Conservation (phyloP, 495 filamentous ascomycete genomes). For the Polyplosphaeria fusca region DNA sequence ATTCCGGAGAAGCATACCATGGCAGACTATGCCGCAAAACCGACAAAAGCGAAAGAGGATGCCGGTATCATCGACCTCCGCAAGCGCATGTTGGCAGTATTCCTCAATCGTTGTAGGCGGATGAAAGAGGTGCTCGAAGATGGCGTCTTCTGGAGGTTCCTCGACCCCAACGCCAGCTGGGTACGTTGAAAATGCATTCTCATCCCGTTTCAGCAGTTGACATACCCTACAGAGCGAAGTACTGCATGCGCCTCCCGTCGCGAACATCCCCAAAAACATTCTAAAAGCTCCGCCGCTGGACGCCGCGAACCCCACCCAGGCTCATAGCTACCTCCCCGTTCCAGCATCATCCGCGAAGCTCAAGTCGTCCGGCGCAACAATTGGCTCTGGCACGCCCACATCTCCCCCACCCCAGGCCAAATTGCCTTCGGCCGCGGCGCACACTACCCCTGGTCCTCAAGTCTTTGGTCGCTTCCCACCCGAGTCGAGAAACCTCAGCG, state of each 20-base stretch:
- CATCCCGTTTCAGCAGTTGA: not conserved
- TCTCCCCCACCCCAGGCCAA: conserved; percentile 47
- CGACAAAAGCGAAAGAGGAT: conserved; percentile 96
- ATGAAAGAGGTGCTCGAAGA: conserved; percentile 95
- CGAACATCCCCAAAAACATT: conserved; percentile 87
- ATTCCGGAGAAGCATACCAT: conserved; percentile 98
- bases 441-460: conserved; percentile 60
- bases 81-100: conserved; percentile 93
- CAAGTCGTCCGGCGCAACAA: conserved; percentile 53
- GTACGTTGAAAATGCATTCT: conserved; percentile 49
- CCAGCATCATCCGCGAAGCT: conserved; percentile 83
- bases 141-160: conserved; percentile 94
- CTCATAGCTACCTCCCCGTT: conserved; percentile 81
- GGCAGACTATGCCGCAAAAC: conserved; percentile 97
- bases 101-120: conserved; percentile 83
- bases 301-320: conserved; percentile 84
- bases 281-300: conserved; percentile 91
- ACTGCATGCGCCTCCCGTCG: conserved; percentile 79
- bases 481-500: conserved; percentile 66
- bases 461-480: conserved; percentile 80
- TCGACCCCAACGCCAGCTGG: conserved; percentile 98
- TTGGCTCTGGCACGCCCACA: conserved; percentile 52
- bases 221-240: conserved; percentile 69
- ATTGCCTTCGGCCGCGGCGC: conserved; percentile 53
- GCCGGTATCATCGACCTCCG: conserved; percentile 90